Evolutionary conservation across 1,284 basidiomycete genomes (phyloP), one percentile per base, ranked within the genome.

Genomic region (Irpex sp.): DNA sequence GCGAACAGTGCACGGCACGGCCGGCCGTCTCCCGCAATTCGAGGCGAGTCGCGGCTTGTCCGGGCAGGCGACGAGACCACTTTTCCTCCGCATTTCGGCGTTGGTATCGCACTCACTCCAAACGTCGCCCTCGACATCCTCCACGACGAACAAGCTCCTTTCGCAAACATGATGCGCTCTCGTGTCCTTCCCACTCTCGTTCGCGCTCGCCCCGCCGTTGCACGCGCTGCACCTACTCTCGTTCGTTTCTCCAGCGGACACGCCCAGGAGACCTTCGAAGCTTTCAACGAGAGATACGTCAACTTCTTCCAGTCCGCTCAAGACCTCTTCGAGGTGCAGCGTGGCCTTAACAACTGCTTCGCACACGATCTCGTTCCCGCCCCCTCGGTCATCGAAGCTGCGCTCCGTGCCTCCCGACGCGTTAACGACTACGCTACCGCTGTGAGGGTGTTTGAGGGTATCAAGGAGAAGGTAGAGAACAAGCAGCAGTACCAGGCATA

Each of bases 341-440:
- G 97, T 65, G 97, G 97, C 57, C 84, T 99, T 71, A 99, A 99
- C 86, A 99, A 99, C 86, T 97, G 95, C 81, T 99, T 99, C 76
- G 94, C 97, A 1, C 97, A 99, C 79, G 97, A 99, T 78, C 86
- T 99, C 67, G 97, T 99, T 31, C 97, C 97, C 7, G 89, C 94
- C 7, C 88, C 94, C 56, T 81, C 85, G 63, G 95, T 98, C 71
- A 83, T 98, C 67, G 94, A 96, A 81, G 91, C 92, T 66, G 96
- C 96, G 49, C 83, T 98, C 68, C 87, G 89, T 65, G 95, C 96
- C 60, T 87, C 94, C 47, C 85, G 97, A 70, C 88, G 96, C 72
- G 95, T 98, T 68, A 93, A 98, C 80, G 96, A 98, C 84, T 98
- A 93, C 78, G 91, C 96, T 57, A 98, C 97, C 56, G 97, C 97